phyloP scores from a whole-genome alignment of 1,284 basidiomycete genomes.

The Athelia sp. region DNA sequence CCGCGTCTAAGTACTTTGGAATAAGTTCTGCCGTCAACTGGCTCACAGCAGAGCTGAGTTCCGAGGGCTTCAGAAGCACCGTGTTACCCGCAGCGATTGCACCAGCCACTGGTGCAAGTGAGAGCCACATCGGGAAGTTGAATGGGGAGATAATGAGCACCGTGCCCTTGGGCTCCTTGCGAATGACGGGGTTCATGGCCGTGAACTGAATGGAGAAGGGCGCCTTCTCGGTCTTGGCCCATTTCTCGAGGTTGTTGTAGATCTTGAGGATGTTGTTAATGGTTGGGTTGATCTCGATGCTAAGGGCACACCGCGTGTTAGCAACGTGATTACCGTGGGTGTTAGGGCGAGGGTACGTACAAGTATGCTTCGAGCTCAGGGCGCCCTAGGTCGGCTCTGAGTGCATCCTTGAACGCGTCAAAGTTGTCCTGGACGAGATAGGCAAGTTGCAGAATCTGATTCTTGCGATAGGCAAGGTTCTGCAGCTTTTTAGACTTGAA shows the following conservation, averaged over 20 bases:
- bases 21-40: slow-evolving; percentile 70
- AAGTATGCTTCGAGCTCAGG: slow-evolving; percentile 49
- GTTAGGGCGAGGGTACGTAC: slow-evolving; percentile 34
- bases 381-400: slow-evolving; percentile 54
- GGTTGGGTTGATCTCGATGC: slow-evolving; percentile 51
- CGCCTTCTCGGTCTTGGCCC: slow-evolving; percentile 67
- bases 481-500: slow-evolving; percentile 58
- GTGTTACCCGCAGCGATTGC: slow-evolving; percentile 82
- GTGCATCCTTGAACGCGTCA: slow-evolving; percentile 47
- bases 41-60: slow-evolving; percentile 65
- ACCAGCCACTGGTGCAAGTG: slow-evolving; percentile 54
- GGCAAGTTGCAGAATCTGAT: slow-evolving; percentile 60
- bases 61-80: slow-evolving; percentile 77
- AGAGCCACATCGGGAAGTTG: slow-evolving; percentile 55
- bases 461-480: slow-evolving; percentile 56
- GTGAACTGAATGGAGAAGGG: slow-evolving; percentile 50
- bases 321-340: too few species aligned
- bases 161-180: slow-evolving; percentile 76
- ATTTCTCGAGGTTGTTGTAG: slow-evolving; percentile 67
- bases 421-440: slow-evolving; percentile 67
- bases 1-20: slow-evolving; percentile 78
- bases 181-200: slow-evolving; percentile 56
- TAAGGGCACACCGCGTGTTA: too few species aligned
- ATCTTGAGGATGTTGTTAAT: slow-evolving; percentile 60
- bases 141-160: slow-evolving; percentile 65